phyloP scores from a whole-genome alignment of 345 rosid genomes.

The Pseudoturritis turrita region DNA sequence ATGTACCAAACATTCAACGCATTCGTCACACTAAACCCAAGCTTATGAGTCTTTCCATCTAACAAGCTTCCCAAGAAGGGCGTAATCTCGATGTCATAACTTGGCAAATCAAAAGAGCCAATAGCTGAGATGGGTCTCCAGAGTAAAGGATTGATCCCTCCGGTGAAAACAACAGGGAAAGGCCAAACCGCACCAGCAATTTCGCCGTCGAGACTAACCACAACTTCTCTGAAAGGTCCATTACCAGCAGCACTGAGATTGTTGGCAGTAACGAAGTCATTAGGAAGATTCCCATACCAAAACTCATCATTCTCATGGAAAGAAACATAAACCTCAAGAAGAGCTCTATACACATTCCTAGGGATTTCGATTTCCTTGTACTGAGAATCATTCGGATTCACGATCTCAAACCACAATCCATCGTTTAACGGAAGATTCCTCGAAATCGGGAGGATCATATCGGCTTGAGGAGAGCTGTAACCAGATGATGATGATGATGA shows the following conservation, averaged over 20 bases:
- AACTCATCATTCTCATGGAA: conserved; percentile 92
- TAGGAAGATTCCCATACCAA: conserved; percentile 71
- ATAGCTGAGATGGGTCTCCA: conserved; percentile 84
- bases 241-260: conserved; percentile 57
- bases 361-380: conserved; percentile 59
- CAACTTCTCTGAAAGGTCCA: conserved; percentile 91
- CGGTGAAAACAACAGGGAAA: conserved; percentile 81
- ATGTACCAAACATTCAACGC: conserved; percentile 81
- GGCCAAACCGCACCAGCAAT: conserved; percentile 83
- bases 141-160: conserved; percentile 76
- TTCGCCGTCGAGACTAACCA: conserved; percentile 62
- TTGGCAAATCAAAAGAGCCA: conserved; percentile 83
- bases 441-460: conserved; percentile 76
- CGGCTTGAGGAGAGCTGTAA: conserved; percentile 44
- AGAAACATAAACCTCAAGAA: conserved; percentile 83
- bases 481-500: no score
- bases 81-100: conserved; percentile 79
- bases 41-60: conserved; percentile 58
- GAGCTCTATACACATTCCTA: conserved; percentile 77
- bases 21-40: conserved; percentile 68
- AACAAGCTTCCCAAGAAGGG: conserved; percentile 58
- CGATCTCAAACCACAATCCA: conserved; percentile 84
- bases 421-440: conserved; percentile 57
- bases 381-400: conserved; percentile 39
- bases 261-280: conserved; percentile 63